These are phyloP conservation scores for Metarhizium humberi DNA, from an alignment of 2,329 filamentous ascomycete genomes.

Conservation along the genomic window DNA sequence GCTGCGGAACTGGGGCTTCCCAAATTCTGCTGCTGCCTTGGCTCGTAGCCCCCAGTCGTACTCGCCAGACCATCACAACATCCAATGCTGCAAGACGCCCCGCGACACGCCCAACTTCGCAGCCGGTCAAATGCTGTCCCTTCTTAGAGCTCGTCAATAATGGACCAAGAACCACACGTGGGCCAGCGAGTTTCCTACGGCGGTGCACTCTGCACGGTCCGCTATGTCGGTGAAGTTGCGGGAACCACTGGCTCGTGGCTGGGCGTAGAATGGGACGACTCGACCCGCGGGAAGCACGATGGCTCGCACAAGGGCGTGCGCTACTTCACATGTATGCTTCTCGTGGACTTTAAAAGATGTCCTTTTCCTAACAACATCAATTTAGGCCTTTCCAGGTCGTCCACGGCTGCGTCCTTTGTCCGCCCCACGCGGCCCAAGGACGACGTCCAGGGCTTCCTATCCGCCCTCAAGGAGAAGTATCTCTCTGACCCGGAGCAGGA, in stretches of 20 bases:
- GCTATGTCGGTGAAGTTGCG: slow-evolving; percentile 68
- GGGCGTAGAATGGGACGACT: slow-evolving; percentile 94
- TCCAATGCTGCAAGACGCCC: background rate
- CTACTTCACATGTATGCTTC: slow-evolving; percentile 69
- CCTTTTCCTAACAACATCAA: background rate
- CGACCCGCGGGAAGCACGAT: slow-evolving; percentile 78
- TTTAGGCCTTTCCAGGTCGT: slow-evolving; percentile 50
- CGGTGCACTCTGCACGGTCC: slow-evolving; percentile 70
- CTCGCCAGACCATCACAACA: background rate
- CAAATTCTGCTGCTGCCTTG: slow-evolving; percentile 13
- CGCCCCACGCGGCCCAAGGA: slow-evolving; percentile 67
- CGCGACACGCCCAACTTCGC: background rate
- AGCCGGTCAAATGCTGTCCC: background rate
- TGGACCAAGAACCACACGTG: slow-evolving; percentile 34
- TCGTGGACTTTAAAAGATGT: background rate
- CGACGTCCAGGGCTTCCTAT: slow-evolving; percentile 60
- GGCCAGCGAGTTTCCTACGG: slow-evolving; percentile 77
- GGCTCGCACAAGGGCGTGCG: slow-evolving; percentile 69
- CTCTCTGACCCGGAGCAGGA: slow-evolving; percentile 42
- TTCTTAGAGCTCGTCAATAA: slow-evolving; percentile 11
- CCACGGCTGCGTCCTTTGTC: slow-evolving; percentile 78
- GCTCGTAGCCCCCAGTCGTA: slow-evolving; percentile 3
- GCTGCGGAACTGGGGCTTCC: background rate
- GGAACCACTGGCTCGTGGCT: slow-evolving; percentile 77
- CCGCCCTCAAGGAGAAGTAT: slow-evolving; percentile 79